Percentiles rank a stretch among this genome's conserved stretches.
phyloP scores from a whole-genome alignment of 371 early-diverging fungal species.

The Mortierella sp. region DNA sequence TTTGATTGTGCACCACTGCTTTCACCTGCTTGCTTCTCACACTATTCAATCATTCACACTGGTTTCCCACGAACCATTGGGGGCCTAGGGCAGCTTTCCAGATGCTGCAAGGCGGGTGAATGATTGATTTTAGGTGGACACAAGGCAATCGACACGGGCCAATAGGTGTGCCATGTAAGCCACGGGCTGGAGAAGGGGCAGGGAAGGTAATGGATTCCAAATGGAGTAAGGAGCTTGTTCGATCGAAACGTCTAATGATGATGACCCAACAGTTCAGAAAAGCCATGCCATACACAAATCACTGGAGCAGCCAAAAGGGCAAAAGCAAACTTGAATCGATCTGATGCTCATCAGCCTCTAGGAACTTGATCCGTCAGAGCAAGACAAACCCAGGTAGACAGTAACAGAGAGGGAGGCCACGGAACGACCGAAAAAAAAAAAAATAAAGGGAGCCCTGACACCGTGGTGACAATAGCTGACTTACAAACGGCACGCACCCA shows the following conservation, averaged over 20 bases:
- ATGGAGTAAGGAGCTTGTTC: too few relatives aligned
- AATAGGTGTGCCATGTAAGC: too few relatives aligned
- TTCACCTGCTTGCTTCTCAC: neutral
- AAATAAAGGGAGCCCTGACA: neutral
- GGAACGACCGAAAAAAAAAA: neutral
- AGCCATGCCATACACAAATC: neutral
- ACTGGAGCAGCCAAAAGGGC: slow-evolving; percentile 6
- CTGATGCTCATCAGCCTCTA: slow-evolving; percentile 4
- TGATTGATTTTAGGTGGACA: too few relatives aligned
- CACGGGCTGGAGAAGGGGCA: too few relatives aligned
- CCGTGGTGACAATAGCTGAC: neutral
- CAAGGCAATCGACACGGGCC: too few relatives aligned
- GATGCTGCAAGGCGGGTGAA: too few relatives aligned
- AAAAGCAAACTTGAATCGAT: neutral
- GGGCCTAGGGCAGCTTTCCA: too few relatives aligned
- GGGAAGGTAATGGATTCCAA: too few relatives aligned
- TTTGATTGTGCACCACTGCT: neutral
- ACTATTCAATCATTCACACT: neutral
- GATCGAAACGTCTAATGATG: neutral
- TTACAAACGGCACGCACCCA: neutral
- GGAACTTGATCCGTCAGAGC: slow-evolving; percentile 20
- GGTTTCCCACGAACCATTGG: neutral
- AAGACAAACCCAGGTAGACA: neutral
- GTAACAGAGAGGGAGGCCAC: too few relatives aligned
- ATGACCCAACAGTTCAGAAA: neutral